Evolutionary conservation across 2,329 filamentous ascomycete species (phyloP).

Genomic region (Lachnellula subtilissima): DNA sequence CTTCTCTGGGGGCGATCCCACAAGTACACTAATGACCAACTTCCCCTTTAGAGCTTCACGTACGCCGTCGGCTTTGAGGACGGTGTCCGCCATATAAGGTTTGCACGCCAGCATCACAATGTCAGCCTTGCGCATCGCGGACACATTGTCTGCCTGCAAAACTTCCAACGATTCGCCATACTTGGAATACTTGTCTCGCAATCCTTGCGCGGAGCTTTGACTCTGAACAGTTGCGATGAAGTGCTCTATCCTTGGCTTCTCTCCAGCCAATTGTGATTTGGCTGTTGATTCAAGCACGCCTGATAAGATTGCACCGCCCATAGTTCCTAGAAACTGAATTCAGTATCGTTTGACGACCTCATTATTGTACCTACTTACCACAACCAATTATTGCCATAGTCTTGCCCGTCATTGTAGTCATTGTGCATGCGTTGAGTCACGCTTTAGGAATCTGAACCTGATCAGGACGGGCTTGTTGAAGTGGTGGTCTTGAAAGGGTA

Average conservation of each 20-base stretch:
- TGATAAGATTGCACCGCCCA: slow-evolving; percentile 26
- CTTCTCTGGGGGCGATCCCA: slow-evolving; percentile 67
- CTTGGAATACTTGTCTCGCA: slow-evolving; percentile 32
- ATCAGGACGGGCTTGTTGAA: no score
- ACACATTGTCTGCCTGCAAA: slow-evolving; percentile 55
- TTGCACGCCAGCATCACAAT: slow-evolving; percentile 78
- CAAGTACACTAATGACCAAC: slow-evolving; percentile 75
- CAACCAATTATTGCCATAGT: slow-evolving; percentile 22
- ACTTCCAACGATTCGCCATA: slow-evolving; percentile 26
- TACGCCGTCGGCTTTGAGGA: slow-evolving; percentile 66
- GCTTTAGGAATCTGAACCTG: neutral
- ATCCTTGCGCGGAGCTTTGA: slow-evolving; percentile 32
- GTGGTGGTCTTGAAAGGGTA: no score
- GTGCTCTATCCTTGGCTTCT: slow-evolving; percentile 19
- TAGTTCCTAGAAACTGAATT: slow-evolving; percentile 17
- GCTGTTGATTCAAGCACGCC: slow-evolving; percentile 22
- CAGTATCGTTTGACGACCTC: neutral
- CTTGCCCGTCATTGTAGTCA: slow-evolving; percentile 2
- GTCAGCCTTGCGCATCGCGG: slow-evolving; percentile 63
- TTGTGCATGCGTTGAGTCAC: neutral
- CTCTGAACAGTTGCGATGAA: slow-evolving; percentile 42
- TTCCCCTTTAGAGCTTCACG: slow-evolving; percentile 71
- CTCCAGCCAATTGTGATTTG: slow-evolving; percentile 6
- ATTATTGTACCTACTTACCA: slow-evolving; percentile 10
- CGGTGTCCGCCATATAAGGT: slow-evolving; percentile 65